These are phyloP conservation scores for Oryza punctata DNA, from an alignment of 176 grass and related monocot species.

Conservation along the genomic window DNA sequence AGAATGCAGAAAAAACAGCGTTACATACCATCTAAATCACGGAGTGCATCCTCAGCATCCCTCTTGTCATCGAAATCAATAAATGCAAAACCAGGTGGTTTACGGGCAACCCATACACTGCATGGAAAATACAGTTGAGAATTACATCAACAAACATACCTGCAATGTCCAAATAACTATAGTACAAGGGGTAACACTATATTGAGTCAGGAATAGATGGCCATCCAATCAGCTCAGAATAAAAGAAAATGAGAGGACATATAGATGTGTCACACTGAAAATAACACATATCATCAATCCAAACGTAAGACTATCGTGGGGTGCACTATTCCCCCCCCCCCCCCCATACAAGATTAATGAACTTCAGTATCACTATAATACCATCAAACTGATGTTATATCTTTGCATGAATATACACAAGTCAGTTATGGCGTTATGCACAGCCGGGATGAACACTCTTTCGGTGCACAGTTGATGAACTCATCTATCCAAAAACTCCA, in stretches of 20 bases:
- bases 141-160: neutral
- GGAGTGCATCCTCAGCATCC: constrained; percentile 90
- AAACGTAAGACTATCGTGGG: neutral
- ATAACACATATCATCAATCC: neutral
- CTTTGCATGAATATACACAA: neutral
- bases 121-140: constrained; percentile 35
- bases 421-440: neutral
- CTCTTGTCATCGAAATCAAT: constrained; percentile 89
- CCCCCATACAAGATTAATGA: neutral
- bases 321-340: neutral
- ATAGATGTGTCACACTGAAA: neutral
- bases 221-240: neutral
- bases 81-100: constrained; percentile 96
- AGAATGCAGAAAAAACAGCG: neutral
- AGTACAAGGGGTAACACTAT: neutral
- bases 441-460: neutral
- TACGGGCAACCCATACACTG: constrained; percentile 94
- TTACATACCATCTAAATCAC: constrained; percentile 84
- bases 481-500: neutral
- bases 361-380: neutral
- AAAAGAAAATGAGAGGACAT: neutral
- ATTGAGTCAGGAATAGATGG: neutral
- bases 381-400: neutral
- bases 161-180: neutral
- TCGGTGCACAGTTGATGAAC: neutral